Evolutionary conservation across 75 land plant genomes (phyloP).

Genomic region (Gnetum montanum): DNA sequence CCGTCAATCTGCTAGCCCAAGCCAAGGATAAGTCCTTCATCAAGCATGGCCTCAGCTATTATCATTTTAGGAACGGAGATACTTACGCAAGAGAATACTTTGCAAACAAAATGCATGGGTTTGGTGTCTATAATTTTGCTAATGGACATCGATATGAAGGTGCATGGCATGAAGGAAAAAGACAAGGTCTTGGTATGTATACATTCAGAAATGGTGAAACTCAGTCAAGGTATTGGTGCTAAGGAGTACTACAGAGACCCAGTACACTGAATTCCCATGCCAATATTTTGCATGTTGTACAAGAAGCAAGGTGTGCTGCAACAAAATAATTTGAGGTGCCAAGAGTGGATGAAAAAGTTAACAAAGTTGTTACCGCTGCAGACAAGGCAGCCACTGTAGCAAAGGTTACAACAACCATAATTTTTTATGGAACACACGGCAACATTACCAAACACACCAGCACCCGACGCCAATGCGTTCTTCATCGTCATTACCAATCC

Average conservation of each 20-base stretch:
- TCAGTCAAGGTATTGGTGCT: slow-evolving; percentile 71
- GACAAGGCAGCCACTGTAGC: no score
- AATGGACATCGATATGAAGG: slow-evolving; percentile 89
- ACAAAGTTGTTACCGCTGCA: no score
- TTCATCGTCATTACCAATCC: no score
- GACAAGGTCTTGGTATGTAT: slow-evolving; percentile 81
- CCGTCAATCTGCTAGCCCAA: no score
- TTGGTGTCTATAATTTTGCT: slow-evolving; percentile 80
- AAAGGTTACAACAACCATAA: no score
- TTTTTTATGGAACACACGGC: no score
- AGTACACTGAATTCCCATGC: slow-evolving; percentile 41
- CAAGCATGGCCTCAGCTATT: no score
- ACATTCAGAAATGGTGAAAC: slow-evolving; percentile 70
- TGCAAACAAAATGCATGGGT: slow-evolving; percentile 92
- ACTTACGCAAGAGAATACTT: slow-evolving; percentile 85
- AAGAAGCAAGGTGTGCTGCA: slow-evolving; percentile 45
- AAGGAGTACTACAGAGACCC: slow-evolving; percentile 42
- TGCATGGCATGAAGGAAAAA: slow-evolving; percentile 90
- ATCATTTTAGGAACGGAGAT: slow-evolving; percentile 93
- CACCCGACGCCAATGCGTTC: no score
- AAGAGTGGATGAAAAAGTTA: no score
- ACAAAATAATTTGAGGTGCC: no score
- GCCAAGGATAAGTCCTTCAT: no score
- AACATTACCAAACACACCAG: no score
- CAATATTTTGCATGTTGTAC: slow-evolving; percentile 67